Percentiles rank a stretch among this genome's conserved stretches.
Evolutionary conservation across 768 basidiomycete species (phyloP).

Genomic region (Rhodotorula paludigena): DNA sequence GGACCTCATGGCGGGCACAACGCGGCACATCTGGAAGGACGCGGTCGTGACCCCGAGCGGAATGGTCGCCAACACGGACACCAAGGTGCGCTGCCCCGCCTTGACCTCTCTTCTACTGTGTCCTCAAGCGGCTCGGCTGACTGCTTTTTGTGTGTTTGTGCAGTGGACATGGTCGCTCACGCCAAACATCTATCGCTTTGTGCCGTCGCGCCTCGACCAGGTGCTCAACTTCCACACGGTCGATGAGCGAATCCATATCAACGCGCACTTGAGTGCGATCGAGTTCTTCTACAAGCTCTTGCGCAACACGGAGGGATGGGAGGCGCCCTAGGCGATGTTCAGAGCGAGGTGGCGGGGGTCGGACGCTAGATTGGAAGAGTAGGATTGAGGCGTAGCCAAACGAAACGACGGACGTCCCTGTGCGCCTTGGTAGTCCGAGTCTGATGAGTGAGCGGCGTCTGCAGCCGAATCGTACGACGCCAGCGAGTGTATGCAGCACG

Average conservation of each 20-base stretch:
- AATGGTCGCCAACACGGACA: constrained; percentile 35
- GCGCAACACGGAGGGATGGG: constrained; percentile 45
- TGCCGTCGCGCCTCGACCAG: constrained; percentile 36
- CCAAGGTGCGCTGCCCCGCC: neutral
- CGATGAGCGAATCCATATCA: constrained; percentile 44
- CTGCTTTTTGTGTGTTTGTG: neutral
- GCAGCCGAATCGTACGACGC: no score
- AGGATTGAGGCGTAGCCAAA: no score
- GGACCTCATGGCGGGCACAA: constrained; percentile 25
- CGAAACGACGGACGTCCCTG: no score
- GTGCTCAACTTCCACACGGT: constrained; percentile 45
- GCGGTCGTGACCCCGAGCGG: constrained; percentile 20
- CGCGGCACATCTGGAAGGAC: constrained; percentile 9
- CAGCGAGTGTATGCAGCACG: no score
- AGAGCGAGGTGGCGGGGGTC: no score
- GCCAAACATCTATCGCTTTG: constrained; percentile 47
- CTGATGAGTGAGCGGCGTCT: no score
- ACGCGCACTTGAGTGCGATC: constrained; percentile 47
- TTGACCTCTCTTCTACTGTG: neutral
- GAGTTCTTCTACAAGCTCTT: constrained; percentile 48
- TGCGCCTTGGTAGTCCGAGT: no score
- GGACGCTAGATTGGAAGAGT: no score
- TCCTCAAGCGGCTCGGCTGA: neutral
- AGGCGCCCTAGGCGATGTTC: neutral
- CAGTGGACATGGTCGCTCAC: constrained; percentile 45